These are phyloP conservation scores for Tetrapisispora nanseiensis DNA, from an alignment of 805 yeast species.

Conservation along the genomic window DNA sequence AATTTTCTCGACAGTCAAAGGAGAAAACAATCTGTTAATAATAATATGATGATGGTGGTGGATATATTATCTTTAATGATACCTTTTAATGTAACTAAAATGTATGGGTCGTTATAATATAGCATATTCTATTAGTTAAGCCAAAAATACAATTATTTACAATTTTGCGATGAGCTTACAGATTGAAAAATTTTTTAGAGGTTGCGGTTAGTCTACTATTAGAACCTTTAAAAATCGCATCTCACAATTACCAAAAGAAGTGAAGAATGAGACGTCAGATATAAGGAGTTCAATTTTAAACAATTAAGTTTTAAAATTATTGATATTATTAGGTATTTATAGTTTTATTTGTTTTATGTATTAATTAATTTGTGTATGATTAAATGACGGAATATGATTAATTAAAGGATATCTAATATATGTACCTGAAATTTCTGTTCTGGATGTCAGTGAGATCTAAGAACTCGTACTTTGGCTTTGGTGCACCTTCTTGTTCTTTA, in stretches of 20 bases:
- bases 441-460: constrained; percentile 52
- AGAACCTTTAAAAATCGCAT: no score
- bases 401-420: constrained; percentile 24
- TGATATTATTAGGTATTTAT: no score
- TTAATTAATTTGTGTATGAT: neutral
- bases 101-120: no score
- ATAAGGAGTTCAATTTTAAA: neutral
- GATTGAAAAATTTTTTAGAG: neutral
- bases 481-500: constrained; percentile 25
- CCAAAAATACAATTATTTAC: no score
- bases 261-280: neutral
- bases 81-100: no score
- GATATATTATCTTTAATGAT: no score
- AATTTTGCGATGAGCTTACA: constrained; percentile 1
- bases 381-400: neutral
- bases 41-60: no score
- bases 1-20: no score
- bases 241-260: no score
- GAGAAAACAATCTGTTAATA: no score
- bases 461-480: constrained; percentile 35
- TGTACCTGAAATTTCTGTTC: constrained; percentile 48
- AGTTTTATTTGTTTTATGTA: neutral
- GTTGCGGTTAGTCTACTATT: no score
- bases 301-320: neutral
- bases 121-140: no score